phyloP scores from a whole-genome alignment of 177 flowering plant species.

The Vitis hybrid region DNA sequence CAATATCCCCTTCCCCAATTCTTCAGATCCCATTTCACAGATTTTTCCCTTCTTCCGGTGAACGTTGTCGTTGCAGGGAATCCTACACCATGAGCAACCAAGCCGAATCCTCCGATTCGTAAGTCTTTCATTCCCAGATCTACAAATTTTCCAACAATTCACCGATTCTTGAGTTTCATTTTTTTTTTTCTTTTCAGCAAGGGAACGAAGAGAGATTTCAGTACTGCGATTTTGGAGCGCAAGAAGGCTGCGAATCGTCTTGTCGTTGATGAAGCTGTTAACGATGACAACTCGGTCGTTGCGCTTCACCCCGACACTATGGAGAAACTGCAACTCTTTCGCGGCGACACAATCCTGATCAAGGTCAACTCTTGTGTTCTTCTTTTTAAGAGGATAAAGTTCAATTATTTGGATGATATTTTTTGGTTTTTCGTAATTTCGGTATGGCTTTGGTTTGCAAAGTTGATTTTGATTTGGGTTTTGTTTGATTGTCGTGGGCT shows the following conservation, averaged over 20 bases:
- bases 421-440: background rate
- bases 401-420: background rate
- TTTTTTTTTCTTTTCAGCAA: conserved; percentile 38
- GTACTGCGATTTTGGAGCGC: conserved; percentile 73
- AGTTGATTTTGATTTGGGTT: background rate
- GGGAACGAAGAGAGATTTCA: conserved; percentile 65
- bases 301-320: conserved; percentile 65
- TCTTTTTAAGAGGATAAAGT: background rate
- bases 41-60: background rate
- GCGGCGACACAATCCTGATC: conserved; percentile 72
- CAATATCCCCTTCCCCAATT: background rate
- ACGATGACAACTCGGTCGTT: conserved; percentile 78
- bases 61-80: background rate
- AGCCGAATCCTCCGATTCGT: conserved; percentile 59
- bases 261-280: conserved; percentile 67
- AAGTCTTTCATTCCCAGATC: conserved; percentile 20
- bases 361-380: conserved; percentile 38
- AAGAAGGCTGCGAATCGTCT: conserved; percentile 76
- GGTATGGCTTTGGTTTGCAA: no score
- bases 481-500: background rate
- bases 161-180: background rate
- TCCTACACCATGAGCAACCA: conserved; percentile 34
- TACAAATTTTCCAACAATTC: background rate
- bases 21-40: conserved; percentile 13
- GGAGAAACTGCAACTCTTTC: conserved; percentile 80